These are phyloP conservation scores for Hemerocallis citrina DNA, from an alignment of 106 monocot genomes.

Conservation along the genomic window DNA sequence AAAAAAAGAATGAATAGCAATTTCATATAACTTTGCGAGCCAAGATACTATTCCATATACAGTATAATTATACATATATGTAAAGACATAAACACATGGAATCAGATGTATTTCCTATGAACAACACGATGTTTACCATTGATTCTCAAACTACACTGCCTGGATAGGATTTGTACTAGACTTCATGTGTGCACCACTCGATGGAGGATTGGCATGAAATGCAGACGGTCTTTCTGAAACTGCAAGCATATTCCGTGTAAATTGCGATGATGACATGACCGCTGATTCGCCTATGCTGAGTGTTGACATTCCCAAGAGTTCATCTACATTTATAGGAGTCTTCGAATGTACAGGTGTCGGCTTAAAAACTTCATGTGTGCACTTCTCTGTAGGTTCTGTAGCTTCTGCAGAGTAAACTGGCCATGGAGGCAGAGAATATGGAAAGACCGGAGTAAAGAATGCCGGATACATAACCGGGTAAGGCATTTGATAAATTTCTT, in stretches of 20 bases:
- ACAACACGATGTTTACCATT: constrained; percentile 3
- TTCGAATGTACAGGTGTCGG: constrained; percentile 72
- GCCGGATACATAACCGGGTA: constrained; percentile 58
- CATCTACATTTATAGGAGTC: constrained; percentile 49
- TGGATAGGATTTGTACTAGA: constrained; percentile 26
- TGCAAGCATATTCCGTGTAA: constrained; percentile 38
- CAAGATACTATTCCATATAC: neutral
- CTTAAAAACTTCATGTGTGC: constrained; percentile 59
- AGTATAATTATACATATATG: neutral
- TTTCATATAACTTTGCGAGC: constrained; percentile 1
- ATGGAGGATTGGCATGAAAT: constrained; percentile 63
- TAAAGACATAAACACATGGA: neutral
- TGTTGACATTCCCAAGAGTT: constrained; percentile 67
- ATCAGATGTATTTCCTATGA: neutral
- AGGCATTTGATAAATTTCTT: constrained; percentile 18
- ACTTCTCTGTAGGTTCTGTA: constrained; percentile 5
- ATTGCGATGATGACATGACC: constrained; percentile 7
- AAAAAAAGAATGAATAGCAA: too few relatives aligned
- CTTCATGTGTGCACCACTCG: constrained; percentile 32
- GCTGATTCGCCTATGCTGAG: constrained; percentile 50
- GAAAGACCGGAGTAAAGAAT: constrained; percentile 49
- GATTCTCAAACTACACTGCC: constrained; percentile 14
- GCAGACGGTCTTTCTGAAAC: constrained; percentile 62
- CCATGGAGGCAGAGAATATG: constrained; percentile 44
- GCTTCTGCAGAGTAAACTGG: constrained; percentile 23